These are phyloP conservation scores for Candida sonorensis DNA, from an alignment of 805 yeast species.

Conservation along the genomic window DNA sequence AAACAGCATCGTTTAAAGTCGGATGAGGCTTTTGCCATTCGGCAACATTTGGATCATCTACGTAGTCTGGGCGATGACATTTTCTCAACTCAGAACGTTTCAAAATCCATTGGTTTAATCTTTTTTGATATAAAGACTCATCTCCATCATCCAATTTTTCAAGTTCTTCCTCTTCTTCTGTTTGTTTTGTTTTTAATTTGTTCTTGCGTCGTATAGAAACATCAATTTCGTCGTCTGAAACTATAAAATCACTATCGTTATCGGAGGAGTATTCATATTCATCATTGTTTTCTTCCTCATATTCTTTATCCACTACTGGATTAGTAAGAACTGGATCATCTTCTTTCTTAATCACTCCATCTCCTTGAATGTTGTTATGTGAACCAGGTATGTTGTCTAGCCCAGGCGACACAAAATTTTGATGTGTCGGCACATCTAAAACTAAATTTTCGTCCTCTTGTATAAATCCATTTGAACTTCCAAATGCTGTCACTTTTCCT, in stretches of 20 bases:
- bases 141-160: conserved; percentile 76
- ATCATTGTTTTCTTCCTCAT: conserved; percentile 16
- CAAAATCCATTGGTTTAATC: conserved; percentile 55
- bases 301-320: conserved; percentile 15
- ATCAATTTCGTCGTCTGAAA: too few species aligned
- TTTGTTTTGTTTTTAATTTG: conserved; percentile 2
- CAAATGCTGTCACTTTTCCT: conserved; percentile 93
- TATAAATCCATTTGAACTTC: conserved; percentile 54
- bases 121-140: conserved; percentile 50
- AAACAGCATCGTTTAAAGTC: conserved; percentile 59
- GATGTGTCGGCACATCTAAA: conserved; percentile 30
- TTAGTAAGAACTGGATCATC: neutral
- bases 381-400: too few species aligned
- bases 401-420: conserved; percentile 45
- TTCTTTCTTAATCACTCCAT: conserved; percentile 3
- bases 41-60: conserved; percentile 23
- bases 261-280: conserved; percentile 8
- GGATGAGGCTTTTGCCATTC: conserved; percentile 84
- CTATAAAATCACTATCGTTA: conserved; percentile 5
- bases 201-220: conserved; percentile 10
- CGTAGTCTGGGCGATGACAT: conserved; percentile 21
- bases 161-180: conserved; percentile 17
- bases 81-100: conserved; percentile 42
- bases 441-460: conserved; percentile 29
- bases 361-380: conserved; percentile 16